Base-by-base conservation (phyloP, 129 eudicot genomes). In the Flaveria ramosissima region DNA sequence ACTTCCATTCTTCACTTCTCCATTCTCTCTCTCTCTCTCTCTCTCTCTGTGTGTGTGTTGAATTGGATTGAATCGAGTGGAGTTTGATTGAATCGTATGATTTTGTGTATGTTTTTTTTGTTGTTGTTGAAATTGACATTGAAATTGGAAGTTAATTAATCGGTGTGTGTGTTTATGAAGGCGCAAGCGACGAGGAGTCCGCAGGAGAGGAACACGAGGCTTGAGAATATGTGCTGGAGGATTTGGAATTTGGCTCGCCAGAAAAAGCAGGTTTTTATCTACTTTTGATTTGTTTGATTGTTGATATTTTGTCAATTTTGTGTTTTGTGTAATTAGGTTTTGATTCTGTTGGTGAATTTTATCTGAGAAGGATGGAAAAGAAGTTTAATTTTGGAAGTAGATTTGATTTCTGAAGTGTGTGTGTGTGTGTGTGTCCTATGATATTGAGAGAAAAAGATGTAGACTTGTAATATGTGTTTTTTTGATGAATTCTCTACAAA, bases 221-320 rank as follows among this genome's bases (percentile, higher is more conserved):
- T 95, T 75, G 99, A 95, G 86, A 95, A 95, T 71, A 92, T 95
- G 99, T 92, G 99, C 66, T 95, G 99, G 99, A 81, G 99, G 86
- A 95, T 95, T 83, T 95, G 99, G 99, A 95, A 95, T 86, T 82
- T 95, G 91, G 99, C 99, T 83, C 92, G 99, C 68, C 99, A 95
- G 90, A 95, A 95, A 75, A 95, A 92, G 83, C 97, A 92, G 99
- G 98, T 90, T 65, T 36, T 16, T 50, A 41, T 42, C 23, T 19
- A 20, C 36, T 53, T 15, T 84, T 0, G 27, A 39, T 53, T 41
- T 48, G n/a, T 1, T 24, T 53, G 39, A 20, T 61, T 43, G 21
- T 48, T 43, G 47, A 19, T 79, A 23, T 20, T 42, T 17, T 3
- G 10, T 23, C 52, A 4, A 48, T n/a, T 73, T 63, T 17, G 14